These are phyloP conservation scores for Sporothrix euskadiensis DNA, from an alignment of 2,329 filamentous ascomycete species.

Conservation along the genomic window DNA sequence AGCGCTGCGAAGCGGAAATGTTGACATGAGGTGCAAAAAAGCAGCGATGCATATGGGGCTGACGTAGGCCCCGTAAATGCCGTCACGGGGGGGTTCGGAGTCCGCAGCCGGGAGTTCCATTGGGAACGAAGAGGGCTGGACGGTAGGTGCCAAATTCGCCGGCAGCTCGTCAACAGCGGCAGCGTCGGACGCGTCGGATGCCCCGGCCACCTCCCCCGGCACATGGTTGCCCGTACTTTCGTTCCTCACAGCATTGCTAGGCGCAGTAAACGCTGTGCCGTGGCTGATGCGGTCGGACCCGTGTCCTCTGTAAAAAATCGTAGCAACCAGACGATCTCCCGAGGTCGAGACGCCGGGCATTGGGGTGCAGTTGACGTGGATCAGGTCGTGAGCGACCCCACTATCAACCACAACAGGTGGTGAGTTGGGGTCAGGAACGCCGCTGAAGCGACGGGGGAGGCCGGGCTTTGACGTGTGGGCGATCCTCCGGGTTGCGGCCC, in stretches of 20 bases:
- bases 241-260: constrained; percentile 23
- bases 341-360: constrained; percentile 44
- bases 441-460: constrained; percentile 55
- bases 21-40: constrained; percentile 66
- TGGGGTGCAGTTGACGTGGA: constrained; percentile 64
- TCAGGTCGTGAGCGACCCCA: constrained; percentile 62
- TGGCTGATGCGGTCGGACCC: constrained; percentile 31
- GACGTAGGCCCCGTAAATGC: constrained; percentile 66
- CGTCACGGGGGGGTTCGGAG: constrained; percentile 53
- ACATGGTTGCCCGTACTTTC: not conserved
- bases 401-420: constrained; percentile 63
- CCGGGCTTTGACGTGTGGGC: constrained; percentile 37
- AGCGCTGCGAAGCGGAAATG: constrained; percentile 55
- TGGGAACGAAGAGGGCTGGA: constrained; percentile 49
- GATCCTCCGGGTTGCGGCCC: not conserved
- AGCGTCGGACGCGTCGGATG: not conserved
- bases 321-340: constrained; percentile 59
- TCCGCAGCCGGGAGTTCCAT: constrained; percentile 31
- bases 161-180: constrained; percentile 44
- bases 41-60: constrained; percentile 65
- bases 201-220: not conserved
- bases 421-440: constrained; percentile 59
- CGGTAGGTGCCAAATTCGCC: constrained; percentile 58
- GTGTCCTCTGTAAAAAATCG: constrained; percentile 61
- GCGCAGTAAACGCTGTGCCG: constrained; percentile 36